A percentile compares a stretch with the other conserved stretches of the same genome.
Conservation (phyloP, 345 rosid genomes). For the Eucalyptus decipiens region DNA sequence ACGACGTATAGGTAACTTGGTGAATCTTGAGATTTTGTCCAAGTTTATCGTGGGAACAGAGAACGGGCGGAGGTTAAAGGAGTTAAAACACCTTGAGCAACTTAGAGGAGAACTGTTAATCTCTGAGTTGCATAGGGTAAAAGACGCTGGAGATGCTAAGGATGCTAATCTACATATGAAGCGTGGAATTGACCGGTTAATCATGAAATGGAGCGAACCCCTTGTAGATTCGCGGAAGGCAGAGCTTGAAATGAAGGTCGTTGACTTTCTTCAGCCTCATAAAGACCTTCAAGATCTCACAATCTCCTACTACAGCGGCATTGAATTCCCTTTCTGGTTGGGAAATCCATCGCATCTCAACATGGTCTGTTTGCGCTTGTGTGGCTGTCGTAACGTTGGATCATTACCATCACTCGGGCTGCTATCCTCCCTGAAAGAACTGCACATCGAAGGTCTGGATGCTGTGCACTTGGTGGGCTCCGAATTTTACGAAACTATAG, state of each 20-base stretch:
- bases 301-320: neutral
- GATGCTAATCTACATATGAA: neutral
- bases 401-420: conserved; percentile 10
- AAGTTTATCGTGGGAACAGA: neutral
- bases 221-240: neutral
- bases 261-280: neutral
- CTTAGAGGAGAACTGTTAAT: neutral
- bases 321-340: neutral
- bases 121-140: neutral
- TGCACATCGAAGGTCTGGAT: neutral
- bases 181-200: neutral
- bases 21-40: neutral
- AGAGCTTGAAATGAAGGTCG: neutral
- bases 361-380: neutral
- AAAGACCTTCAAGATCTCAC: neutral
- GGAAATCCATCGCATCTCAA: neutral
- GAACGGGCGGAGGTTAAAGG: neutral
- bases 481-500: neutral
- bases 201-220: neutral
- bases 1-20: neutral
- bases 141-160: neutral
- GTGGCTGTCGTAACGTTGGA: neutral
- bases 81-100: neutral
- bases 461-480: neutral
- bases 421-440: neutral